Evolutionary conservation across 371 early-diverging fungal genomes (phyloP), one percentile per base, ranked within the genome.

Genomic region (Blakeslea trispora): DNA sequence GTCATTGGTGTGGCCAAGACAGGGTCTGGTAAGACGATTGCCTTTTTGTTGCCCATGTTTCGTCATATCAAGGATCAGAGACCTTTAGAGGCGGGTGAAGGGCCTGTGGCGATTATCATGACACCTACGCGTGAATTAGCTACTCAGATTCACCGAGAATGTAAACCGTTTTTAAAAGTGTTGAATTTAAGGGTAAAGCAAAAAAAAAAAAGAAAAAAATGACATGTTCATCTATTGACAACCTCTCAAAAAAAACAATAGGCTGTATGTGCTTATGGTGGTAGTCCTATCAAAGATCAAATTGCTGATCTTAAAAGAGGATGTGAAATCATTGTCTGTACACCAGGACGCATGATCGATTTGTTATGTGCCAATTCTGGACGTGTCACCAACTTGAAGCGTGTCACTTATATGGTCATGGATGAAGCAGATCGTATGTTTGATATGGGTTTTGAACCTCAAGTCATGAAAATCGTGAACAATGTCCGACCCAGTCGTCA

Each of bases 301-400:
- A 99, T 98, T 64, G 94, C 91, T 14, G 99, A 98, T 68, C 71
- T 99, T 35, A 98, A 98, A 73, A 84, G 95, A 53, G 99, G 99
- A 2, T 94, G 95, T 57, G 99, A 99, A 68, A 94, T 99, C 63
- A 86, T 99, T 54, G 95, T 99, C 35, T 96, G 97, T 73, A 99
- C 99, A 14, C 99, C 99, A 15, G 99, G 99, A 5, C 89, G 99
- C 59, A 87, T 99, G 89, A 99, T 99, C 69, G 99, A 99, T 77
- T 73, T 99, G 50, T 81, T 99, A 43, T 91, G 94, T 72, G 96
- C 97, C 45, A 97, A 97, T 73, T 86, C 91, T 23, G 99, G 97
- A 45, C 86, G 94, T 57, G 95, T 95, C n/a, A 95, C 96, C 21
- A 97, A 96, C 63, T 81, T 99, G 58, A 77, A 77, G 45, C 84